phyloP scores from a whole-genome alignment of 1,284 basidiomycete species.

The Tremellales sp. region DNA sequence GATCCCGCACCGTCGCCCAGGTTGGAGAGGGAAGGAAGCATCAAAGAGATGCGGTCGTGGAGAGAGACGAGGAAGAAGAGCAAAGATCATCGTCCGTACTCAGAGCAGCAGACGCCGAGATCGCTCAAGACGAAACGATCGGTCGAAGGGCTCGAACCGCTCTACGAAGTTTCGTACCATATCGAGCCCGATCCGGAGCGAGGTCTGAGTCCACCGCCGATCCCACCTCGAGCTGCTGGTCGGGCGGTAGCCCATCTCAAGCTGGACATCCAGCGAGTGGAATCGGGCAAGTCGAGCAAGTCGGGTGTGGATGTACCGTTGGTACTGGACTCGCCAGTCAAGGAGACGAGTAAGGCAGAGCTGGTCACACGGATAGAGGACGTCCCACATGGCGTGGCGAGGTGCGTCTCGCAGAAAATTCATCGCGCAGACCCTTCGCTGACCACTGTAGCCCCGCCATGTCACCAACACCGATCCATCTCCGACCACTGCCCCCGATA shows the following conservation, averaged over 20 bases:
- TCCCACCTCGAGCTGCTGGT: not conserved
- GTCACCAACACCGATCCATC: conserved; percentile 8
- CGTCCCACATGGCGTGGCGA: not conserved
- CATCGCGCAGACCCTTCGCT: not conserved
- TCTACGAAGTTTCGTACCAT: not conserved
- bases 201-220: not conserved
- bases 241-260: not conserved
- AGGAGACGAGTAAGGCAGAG: not conserved
- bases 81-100: not conserved
- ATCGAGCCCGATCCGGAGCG: not conserved
- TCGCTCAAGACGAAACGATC: not conserved
- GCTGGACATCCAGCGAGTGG: not conserved
- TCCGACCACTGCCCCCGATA: conserved; percentile 11
- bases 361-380: not conserved
- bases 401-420: not conserved
- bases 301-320: not conserved
- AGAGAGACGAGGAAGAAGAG: not conserved
- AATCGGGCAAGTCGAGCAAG: not conserved
- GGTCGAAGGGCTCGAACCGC: not conserved
- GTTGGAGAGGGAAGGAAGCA: too few species aligned
- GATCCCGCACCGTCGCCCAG: not conserved
- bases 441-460: not conserved
- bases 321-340: not conserved
- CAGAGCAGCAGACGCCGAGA: not conserved
- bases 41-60: not conserved